Percentiles rank a stretch among this genome's conserved stretches.
These are phyloP conservation scores for Trichosporon ovoides DNA, from an alignment of 1,284 basidiomycete species.

Conservation along the genomic window DNA sequence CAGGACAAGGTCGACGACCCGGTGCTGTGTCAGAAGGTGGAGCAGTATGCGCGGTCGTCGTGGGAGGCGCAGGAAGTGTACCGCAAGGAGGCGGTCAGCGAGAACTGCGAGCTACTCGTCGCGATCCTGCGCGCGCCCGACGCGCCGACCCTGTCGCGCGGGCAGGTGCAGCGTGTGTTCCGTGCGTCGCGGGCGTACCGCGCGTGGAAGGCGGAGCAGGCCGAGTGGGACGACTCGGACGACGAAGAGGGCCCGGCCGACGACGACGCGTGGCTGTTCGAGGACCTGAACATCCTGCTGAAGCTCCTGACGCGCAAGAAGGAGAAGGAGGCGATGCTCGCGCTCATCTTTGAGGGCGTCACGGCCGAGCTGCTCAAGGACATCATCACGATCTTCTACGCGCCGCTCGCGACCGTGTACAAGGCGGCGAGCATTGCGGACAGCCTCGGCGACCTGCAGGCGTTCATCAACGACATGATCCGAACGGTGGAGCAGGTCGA, in stretches of 20 bases:
- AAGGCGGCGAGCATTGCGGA: slow-evolving; percentile 95
- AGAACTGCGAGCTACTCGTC: slow-evolving; percentile 73
- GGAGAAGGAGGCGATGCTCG: slow-evolving; percentile 89
- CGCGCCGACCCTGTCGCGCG: slow-evolving; percentile 64
- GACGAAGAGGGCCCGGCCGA: slow-evolving; percentile 86
- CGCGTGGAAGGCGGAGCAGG: slow-evolving; percentile 62
- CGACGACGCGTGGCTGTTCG: slow-evolving; percentile 91
- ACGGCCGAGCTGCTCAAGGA: slow-evolving; percentile 95
- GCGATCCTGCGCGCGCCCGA: slow-evolving; percentile 77
- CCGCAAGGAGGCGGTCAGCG: slow-evolving; percentile 68
- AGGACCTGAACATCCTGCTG: slow-evolving; percentile 75
- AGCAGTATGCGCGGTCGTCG: slow-evolving; percentile 77
- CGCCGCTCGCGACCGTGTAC: slow-evolving; percentile 97
- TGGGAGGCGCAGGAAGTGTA: slow-evolving; percentile 78
- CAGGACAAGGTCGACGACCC: slow-evolving; percentile 84
- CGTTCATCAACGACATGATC: slow-evolving; percentile 93
- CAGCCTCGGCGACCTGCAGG: slow-evolving; percentile 84
- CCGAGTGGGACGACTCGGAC: slow-evolving; percentile 69
- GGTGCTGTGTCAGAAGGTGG: slow-evolving; percentile 79
- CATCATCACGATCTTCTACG: slow-evolving; percentile 98
- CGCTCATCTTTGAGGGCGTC: slow-evolving; percentile 92
- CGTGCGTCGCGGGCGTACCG: slow-evolving; percentile 70
- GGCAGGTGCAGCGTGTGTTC: slow-evolving; percentile 71
- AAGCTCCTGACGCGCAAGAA: slow-evolving; percentile 71
- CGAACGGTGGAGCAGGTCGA: slow-evolving; percentile 88